phyloP scores from a whole-genome alignment of 2,329 filamentous ascomycete species.

The Colletotrichum tamarilloi region DNA sequence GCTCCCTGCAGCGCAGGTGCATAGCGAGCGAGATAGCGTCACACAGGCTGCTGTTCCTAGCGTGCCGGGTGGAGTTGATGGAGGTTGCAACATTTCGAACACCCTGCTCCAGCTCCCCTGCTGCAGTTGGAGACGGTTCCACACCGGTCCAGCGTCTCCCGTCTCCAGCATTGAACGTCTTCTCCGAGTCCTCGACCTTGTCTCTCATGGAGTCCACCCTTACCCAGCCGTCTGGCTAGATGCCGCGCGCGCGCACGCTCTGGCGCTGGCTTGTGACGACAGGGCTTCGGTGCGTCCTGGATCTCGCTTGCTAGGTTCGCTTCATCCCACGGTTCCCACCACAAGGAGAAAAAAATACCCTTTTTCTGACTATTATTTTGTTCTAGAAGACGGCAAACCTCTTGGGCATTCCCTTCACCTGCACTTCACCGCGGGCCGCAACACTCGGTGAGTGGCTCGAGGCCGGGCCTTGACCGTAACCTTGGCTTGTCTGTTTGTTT shows the following conservation, averaged over 20 bases:
- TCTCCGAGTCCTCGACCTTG: background rate
- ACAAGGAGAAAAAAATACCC: conserved; percentile 6
- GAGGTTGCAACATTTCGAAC: conserved; percentile 6
- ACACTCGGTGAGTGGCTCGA: conserved; percentile 16
- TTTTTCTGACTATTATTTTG: conserved; percentile 4
- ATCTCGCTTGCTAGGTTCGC: conserved; percentile 30
- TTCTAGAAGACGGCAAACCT: conserved; percentile 12
- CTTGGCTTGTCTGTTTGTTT: background rate
- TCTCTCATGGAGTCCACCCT: conserved; percentile 14
- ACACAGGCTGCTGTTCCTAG: conserved; percentile 34
- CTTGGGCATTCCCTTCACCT: background rate
- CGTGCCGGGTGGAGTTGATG: conserved; percentile 31
- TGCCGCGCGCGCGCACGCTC: background rate
- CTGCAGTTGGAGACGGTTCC: conserved; percentile 17
- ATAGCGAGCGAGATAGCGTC: conserved; percentile 31
- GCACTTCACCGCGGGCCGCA: conserved; percentile 1
- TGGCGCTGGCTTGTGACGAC: conserved; percentile 29
- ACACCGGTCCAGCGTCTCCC: conserved; percentile 24
- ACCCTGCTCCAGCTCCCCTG: conserved; percentile 3
- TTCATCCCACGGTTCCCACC: conserved; percentile 13
- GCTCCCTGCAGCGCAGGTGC: conserved; percentile 29
- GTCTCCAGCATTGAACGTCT: conserved; percentile 25
- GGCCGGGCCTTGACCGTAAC: background rate
- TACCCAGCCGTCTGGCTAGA: conserved; percentile 27
- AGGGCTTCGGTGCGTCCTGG: conserved; percentile 22